A percentile compares a stretch with the other conserved stretches of the same genome.
Conservation (phyloP, 805 yeast species). For the Barnettozyma pratensis region DNA sequence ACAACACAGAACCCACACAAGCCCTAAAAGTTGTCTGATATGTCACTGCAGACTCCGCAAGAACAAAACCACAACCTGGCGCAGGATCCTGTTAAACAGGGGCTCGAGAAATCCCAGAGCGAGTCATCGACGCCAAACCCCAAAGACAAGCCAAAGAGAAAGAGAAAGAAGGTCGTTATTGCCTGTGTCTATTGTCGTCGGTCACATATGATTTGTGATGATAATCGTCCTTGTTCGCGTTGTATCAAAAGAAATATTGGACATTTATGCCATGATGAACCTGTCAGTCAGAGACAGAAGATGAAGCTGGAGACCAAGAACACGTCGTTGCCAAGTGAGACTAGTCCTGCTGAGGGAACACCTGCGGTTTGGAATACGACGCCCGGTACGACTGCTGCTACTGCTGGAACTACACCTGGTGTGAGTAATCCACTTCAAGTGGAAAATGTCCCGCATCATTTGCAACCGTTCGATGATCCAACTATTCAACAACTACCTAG, state of each 20-base stretch:
- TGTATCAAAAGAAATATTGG: slow-evolving; percentile 86
- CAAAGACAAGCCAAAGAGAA: slow-evolving; percentile 27
- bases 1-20: too few species aligned
- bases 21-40: too few species aligned
- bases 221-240: slow-evolving; percentile 69
- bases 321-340: not conserved
- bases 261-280: slow-evolving; percentile 56
- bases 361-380: not conserved
- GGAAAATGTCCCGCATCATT: slow-evolving; percentile 18
- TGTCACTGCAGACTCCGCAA: not conserved
- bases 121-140: not conserved
- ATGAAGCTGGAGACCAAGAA: slow-evolving; percentile 16
- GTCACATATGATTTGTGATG: slow-evolving; percentile 92
- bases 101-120: not conserved
- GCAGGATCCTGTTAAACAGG: not conserved
- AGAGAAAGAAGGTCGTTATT: slow-evolving; percentile 36
- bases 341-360: not conserved
- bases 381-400: not conserved
- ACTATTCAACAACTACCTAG: slow-evolving; percentile 2
- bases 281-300: slow-evolving; percentile 21
- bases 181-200: slow-evolving; percentile 92
- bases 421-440: slow-evolving; percentile 2
- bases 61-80: not conserved
- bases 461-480: slow-evolving; percentile 13
- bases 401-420: not conserved